Evolutionary conservation across 1,139 yeast genomes (phyloP).

Genomic region (Pichia sp.): DNA sequence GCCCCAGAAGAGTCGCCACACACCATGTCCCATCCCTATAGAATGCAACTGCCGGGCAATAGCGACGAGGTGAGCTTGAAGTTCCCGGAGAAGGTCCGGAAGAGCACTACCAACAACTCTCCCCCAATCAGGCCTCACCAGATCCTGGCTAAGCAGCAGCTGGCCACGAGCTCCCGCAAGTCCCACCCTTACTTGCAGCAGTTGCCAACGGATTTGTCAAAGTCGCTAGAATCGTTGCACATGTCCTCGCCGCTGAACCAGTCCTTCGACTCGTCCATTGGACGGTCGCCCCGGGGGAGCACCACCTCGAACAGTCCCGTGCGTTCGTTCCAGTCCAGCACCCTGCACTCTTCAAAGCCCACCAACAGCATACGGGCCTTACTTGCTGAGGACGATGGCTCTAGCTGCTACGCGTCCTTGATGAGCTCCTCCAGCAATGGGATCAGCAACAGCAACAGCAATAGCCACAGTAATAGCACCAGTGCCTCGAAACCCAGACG

Average conservation of each 20-base stretch:
- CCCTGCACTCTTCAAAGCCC: slow-evolving; percentile 3
- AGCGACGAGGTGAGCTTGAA: not conserved
- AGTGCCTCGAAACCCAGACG: not conserved
- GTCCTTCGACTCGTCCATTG: not conserved
- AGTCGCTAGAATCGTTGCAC: slow-evolving; percentile 18
- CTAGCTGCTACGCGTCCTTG: not conserved
- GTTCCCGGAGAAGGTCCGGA: not conserved
- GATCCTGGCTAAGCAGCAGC: slow-evolving; percentile 11
- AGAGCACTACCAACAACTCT: not conserved
- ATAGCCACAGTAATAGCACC: not conserved
- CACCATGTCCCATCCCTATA: slow-evolving; percentile 18
- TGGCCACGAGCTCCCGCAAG: slow-evolving; percentile 5
- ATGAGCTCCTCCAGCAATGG: not conserved
- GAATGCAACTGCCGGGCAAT: slow-evolving; percentile 11
- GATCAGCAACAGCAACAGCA: no score
- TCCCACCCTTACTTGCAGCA: slow-evolving; percentile 21
- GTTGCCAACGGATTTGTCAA: slow-evolving; percentile 17
- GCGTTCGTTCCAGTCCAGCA: not conserved
- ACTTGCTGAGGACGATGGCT: not conserved
- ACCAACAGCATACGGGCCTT: slow-evolving; percentile 5
- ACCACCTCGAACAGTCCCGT: slow-evolving; percentile 5
- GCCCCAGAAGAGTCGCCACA: not conserved
- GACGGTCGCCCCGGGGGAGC: slow-evolving; percentile 7
- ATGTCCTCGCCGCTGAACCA: slow-evolving; percentile 8
- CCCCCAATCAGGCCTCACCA: slow-evolving; percentile 15